A percentile compares a stretch with the other conserved stretches of the same genome.
phyloP scores from a whole-genome alignment of 83 land plant genomes.

The Isoetes engelmannii region DNA sequence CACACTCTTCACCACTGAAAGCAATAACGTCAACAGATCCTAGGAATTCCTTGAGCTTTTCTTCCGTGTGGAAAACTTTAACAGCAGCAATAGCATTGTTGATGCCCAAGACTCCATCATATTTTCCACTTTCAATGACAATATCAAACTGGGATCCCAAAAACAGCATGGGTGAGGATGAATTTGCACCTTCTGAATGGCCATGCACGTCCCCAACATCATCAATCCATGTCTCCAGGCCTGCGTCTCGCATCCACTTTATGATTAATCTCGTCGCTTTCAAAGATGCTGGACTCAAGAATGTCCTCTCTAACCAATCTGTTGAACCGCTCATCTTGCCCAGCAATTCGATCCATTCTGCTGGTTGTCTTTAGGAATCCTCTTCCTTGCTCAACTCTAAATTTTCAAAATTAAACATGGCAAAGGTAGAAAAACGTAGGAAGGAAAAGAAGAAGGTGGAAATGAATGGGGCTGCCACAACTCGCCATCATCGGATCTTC shows the following conservation, averaged over 20 bases:
- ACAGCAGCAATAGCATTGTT: conserved; percentile 81
- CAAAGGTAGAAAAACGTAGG: too few relatives aligned
- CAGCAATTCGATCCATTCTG: conserved; percentile 50
- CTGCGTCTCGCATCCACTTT: conserved; percentile 93
- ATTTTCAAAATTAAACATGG: too few relatives aligned
- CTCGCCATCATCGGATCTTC: too few relatives aligned
- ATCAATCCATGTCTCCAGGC: conserved; percentile 89
- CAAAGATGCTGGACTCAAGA: conserved; percentile 78
- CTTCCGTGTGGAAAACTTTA: conserved; percentile 50
- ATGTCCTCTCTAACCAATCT: conserved; percentile 73
- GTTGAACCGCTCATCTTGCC: conserved; percentile 77
- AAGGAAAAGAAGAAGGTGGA: too few relatives aligned
- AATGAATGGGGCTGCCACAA: too few relatives aligned
- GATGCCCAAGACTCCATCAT: conserved; percentile 90
- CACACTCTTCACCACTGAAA: conserved; percentile 98
- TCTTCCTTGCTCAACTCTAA: too few relatives aligned
- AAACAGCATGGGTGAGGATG: conserved; percentile 57
- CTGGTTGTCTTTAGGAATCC: conserved; percentile 53
- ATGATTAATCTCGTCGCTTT: conserved; percentile 57
- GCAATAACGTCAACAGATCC: conserved; percentile 98
- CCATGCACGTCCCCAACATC: conserved; percentile 90
- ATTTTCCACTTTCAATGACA: conserved; percentile 92
- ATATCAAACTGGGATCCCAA: conserved; percentile 97
- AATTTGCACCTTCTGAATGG: conserved; percentile 55
- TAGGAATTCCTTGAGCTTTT: conserved; percentile 38